Evolutionary conservation across 23 red algal genomes (phyloP).

Genomic region (Gracilaria vermiculophylla): DNA sequence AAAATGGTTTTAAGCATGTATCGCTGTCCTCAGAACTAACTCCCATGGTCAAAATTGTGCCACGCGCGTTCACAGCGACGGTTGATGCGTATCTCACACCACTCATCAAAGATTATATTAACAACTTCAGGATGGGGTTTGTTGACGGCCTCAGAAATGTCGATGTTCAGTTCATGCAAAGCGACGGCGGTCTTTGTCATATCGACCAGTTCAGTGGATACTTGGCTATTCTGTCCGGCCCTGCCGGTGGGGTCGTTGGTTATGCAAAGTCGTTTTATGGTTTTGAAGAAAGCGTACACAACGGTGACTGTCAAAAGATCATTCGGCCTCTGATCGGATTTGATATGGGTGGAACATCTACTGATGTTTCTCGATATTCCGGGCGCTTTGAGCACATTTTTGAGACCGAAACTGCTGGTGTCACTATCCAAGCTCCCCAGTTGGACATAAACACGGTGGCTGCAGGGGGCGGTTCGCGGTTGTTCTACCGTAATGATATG

Average conservation of each 20-base stretch:
- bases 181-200: constrained; percentile 89
- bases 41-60: constrained; percentile 89
- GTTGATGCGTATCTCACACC: constrained; percentile 98
- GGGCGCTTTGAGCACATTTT: constrained; percentile 92
- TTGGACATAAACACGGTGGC: constrained; percentile 97
- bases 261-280: constrained; percentile 62
- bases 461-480: constrained; percentile 89
- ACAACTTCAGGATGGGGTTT: constrained; percentile 79
- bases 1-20: constrained; percentile 74
- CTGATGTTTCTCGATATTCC: constrained; percentile 94
- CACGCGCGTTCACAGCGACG: constrained; percentile 80
- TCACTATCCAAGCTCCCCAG: constrained; percentile 96
- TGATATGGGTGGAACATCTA: constrained; percentile 99
- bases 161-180: constrained; percentile 98
- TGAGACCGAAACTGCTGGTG: constrained; percentile 90
- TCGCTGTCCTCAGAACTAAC: constrained; percentile 75
- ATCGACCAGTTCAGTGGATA: constrained; percentile 83
- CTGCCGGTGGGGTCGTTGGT: constrained; percentile 95
- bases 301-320: neutral
- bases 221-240: constrained; percentile 89
- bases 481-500: constrained; percentile 81
- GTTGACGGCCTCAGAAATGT: constrained; percentile 37
- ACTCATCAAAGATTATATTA: constrained; percentile 71
- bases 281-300: neutral
- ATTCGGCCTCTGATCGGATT: constrained; percentile 85